Base-by-base conservation (phyloP, 345 rosid species). In the Camelina neglecta region DNA sequence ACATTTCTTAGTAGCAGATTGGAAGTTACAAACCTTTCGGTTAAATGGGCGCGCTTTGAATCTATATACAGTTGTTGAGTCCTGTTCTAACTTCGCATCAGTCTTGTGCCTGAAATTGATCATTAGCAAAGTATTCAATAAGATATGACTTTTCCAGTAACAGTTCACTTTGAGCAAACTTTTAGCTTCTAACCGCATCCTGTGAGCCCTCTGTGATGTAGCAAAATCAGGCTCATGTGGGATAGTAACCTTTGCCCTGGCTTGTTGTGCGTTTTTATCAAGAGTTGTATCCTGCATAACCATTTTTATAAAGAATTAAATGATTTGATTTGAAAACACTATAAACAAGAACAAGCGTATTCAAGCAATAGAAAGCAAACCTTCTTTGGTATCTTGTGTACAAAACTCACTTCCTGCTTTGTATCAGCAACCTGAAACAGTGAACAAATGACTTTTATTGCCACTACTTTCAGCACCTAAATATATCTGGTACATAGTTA, bases 31-130 rank as follows among this genome's bases (percentile, higher is more conserved):
- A 72, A 95, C 99, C 86, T 95, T 95, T 83, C 97, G 83, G 84
- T 95, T 95, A 70, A 95, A 81, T 38, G 98, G 98, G n/a, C 97
- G 88, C 44, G 99, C 98, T 92, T 85, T 95, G 79, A 95, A 95
- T 85, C 86, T 90, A 65, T 76, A 86, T 24, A 79, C 86, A 39
- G 76, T 36, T 38, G 79, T 72, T 23, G 81, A 48, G 62, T 69
- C 77, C 39, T 69, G 73, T 63, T 88, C 89, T 67, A 71, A 59
- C 73, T 85, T 88, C 26, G 73, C 53, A 65, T 45, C 76, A 66
- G 50, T 84, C 83, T 82, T 89, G 41, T 86, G 85, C 90, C 99
- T 95, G 89, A 76, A 81, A 83, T 18, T 44, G 68, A 63, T 39
- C 45, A 84, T 55, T 69, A 20, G 20, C 29, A 48, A 76, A 50